Evolutionary conservation across 768 basidiomycete species (phyloP), one percentile per base, ranked within the genome.

Genomic region (Suillus subaureus): DNA sequence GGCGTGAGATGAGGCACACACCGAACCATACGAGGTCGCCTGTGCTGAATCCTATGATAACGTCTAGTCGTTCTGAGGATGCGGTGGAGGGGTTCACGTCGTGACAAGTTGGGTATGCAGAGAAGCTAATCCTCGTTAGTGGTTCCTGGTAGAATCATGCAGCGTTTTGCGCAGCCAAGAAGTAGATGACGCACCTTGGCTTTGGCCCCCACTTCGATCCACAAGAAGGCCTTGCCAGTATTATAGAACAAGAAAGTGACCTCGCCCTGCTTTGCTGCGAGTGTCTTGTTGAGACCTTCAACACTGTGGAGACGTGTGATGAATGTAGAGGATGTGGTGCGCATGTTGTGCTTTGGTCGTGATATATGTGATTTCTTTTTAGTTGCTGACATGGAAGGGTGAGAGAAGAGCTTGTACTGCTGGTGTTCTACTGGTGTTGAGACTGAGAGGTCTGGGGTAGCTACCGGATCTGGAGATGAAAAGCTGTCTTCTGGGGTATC

Each of bases 21-120:
- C 96, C 96, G 63, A 99, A 82, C 97, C 97, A 99, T 58, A 99
- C 79, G 43, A 99, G 81, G 79, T 99, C 97, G n/a, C 97, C 97
- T 0, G 96, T 93, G 67, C 82, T 85, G 74, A 97, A 98, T 6
- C 97, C 97, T 71, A 98, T 91, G 65, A 98, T 85, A 7, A 97
- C 82, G 71, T 98, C 96, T 40, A 98, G 78, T 52, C 88, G 87
- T 49, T 94, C 90, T 13, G 90, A 79, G 4, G 88, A 89, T 8
- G 92, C 88, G 2, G 96, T 97, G 2, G 85, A 76, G 6, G 82
- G 75, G 70, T 97, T 97, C 37, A 97, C 88, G 71, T 94, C 90
- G 75, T 97, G 94, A 74, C 95, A 96, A 1, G 96, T 97, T 6
- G 94, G 95, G 70, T 90, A 85, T 16, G 90, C 87, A 55, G 92